Conservation (phyloP, 1,284 basidiomycete species). For the Puccinia brachypodii region DNA sequence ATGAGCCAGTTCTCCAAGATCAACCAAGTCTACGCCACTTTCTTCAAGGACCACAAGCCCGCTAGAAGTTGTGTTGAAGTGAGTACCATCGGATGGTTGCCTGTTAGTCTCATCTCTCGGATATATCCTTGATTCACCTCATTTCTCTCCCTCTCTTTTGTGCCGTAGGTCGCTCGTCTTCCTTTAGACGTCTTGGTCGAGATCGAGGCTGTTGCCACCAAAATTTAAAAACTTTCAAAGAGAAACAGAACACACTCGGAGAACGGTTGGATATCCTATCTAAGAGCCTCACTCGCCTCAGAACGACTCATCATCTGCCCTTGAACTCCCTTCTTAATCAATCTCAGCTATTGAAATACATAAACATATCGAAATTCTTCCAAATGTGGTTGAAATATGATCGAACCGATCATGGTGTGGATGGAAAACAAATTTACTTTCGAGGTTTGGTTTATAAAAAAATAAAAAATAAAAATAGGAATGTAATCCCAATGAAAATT, state of each 20-base stretch:
- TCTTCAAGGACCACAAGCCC: conserved; percentile 85
- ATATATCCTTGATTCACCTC: background rate
- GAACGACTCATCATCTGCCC: no score
- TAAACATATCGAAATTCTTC: no score
- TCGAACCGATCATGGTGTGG: no score
- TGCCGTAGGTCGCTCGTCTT: conserved; percentile 65
- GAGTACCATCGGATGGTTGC: conserved; percentile 12
- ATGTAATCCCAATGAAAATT: no score
- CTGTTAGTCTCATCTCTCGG: background rate
- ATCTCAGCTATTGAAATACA: no score
- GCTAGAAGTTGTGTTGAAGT: conserved; percentile 80
- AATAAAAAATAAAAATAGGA: no score
- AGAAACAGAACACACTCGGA: background rate
- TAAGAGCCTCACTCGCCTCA: no score
- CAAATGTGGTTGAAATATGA: no score
- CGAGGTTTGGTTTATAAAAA: no score
- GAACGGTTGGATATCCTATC: background rate
- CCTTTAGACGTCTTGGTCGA: conserved; percentile 82
- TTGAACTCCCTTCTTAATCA: no score
- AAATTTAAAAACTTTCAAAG: conserved; percentile 27
- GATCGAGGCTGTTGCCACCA: conserved; percentile 76
- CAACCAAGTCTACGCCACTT: conserved; percentile 64
- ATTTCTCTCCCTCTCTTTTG: background rate
- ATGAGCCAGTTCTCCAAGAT: conserved; percentile 87
- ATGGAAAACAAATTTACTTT: no score